These are phyloP conservation scores for Serendipita vermifera DNA, from an alignment of 768 basidiomycete species.

Conservation along the genomic window DNA sequence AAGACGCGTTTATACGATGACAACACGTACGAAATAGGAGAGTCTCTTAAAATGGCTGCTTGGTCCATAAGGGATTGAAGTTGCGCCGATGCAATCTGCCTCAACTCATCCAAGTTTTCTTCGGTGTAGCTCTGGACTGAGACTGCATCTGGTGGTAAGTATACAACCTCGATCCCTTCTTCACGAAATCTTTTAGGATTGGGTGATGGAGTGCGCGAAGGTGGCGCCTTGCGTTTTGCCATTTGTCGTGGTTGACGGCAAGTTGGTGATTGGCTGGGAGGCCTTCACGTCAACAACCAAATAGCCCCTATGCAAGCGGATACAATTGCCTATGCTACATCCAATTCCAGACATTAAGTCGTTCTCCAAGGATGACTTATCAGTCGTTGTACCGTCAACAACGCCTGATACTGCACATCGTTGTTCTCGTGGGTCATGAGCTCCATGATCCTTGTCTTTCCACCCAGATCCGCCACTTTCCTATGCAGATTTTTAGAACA, in stretches of 20 bases:
- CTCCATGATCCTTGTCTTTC: conserved; percentile 78
- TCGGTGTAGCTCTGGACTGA: background rate
- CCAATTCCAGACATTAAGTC: conserved; percentile 5
- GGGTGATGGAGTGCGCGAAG: too few relatives aligned
- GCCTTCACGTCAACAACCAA: too few relatives aligned
- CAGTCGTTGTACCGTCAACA: conserved; percentile 80
- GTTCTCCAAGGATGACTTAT: conserved; percentile 74
- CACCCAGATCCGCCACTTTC: conserved; percentile 69
- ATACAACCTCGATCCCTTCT: too few relatives aligned
- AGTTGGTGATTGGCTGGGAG: too few relatives aligned
- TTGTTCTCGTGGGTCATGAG: conserved; percentile 81
- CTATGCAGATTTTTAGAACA: conserved; percentile 26
- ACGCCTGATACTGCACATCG: conserved; percentile 84
- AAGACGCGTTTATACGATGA: background rate
- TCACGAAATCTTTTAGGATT: too few relatives aligned
- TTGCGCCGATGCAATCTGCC: background rate
- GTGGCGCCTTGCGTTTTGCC: too few relatives aligned
- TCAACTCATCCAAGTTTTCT: too few relatives aligned
- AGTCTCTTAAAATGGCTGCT: background rate
- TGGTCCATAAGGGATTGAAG: background rate
- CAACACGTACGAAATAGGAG: background rate
- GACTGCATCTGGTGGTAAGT: too few relatives aligned
- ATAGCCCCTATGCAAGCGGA: background rate
- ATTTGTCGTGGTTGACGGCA: too few relatives aligned
- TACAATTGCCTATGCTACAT: background rate